Base-by-base conservation (phyloP, 2,329 filamentous ascomycete species). In the Penicillium frequentans region DNA sequence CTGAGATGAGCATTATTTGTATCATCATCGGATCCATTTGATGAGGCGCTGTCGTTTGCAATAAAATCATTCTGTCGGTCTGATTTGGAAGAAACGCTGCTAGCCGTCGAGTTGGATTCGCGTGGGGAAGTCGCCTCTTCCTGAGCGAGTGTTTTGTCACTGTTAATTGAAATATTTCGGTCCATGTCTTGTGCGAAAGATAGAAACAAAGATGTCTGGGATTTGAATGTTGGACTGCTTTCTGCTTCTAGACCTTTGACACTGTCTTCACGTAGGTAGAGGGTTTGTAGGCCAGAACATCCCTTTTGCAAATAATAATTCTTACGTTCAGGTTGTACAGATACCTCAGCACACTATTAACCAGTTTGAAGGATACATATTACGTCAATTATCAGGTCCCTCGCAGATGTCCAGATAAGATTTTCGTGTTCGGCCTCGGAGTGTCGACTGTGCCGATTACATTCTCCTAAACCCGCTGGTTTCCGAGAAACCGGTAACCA, bases 351-450 rank as follows among this genome's bases (percentile, higher is more conserved):
- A 42, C 19, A 42, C 4, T 42, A 42, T 23, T 13, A 31, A 44
- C 4, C 1, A 33, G 26, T n/a, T 44, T 29, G n/a, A 24, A 21
- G 16, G 6, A 29, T 29, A 27, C 35, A n/a, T 24, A 42, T 64
- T 62, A 64, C 62, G 62, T 64, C 62, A 64, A 62, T 43, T 26
- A 56, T 58, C 58, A 55, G 48, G 23, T 19, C 43, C 19, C 43
- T 43, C 19, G 11, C 29, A 13, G 24, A 42, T 23, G 42, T 45
- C 19, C 26, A 47, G 19, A 50, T 16, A 37, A 47, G 37, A 13
- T 14, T 42, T 29, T 45, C 24, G 46, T 52, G 35, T 42, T 58
- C 53, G 60, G 53, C 21, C 16, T 62, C 62, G 59, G 61, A 42
- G 19, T 5, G 19, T 23, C 39, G 42, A 50, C 27, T 16, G 49